Conservation (phyloP, 2,329 filamentous ascomycete species). For the Aspergillus brunneoviolaceus region DNA sequence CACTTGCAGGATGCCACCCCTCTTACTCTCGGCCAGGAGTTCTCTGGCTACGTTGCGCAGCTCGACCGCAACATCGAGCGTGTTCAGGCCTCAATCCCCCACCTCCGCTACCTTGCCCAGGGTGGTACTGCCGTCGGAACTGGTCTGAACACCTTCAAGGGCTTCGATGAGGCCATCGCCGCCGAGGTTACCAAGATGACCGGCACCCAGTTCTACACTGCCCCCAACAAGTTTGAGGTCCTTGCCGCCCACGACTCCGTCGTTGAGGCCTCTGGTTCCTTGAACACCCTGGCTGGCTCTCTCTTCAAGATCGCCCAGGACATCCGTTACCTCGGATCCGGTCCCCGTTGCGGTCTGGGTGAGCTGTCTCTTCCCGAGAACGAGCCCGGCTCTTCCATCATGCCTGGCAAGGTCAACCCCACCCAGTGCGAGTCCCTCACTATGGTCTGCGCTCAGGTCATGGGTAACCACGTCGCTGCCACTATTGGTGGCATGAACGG, state of each 20-base stretch:
- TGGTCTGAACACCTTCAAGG: conserved; percentile 94
- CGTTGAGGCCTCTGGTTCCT: conserved; percentile 86
- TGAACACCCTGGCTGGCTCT: conserved; percentile 88
- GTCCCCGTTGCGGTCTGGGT: conserved; percentile 90
- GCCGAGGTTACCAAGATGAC: conserved; percentile 90
- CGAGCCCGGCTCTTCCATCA: conserved; percentile 96
- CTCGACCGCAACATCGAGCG: conserved; percentile 87
- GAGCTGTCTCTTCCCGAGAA: conserved; percentile 95
- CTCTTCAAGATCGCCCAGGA: conserved; percentile 99
- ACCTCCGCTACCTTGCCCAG: conserved; percentile 84
- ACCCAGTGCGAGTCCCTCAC: conserved; percentile 97
- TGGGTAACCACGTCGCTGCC: conserved; percentile 92
- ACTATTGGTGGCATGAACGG: conserved; percentile 96
- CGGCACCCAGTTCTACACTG: conserved; percentile 88
- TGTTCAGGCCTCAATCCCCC: conserved; percentile 76
- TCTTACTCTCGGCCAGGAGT: conserved; percentile 92
- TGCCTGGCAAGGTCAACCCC: conserved; percentile 99
- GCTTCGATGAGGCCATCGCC: conserved; percentile 91
- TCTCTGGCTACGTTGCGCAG: conserved; percentile 95
- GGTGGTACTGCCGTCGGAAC: conserved; percentile 96
- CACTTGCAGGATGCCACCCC: conserved; percentile 97
- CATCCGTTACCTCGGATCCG: conserved; percentile 93
- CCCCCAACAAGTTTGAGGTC: conserved; percentile 98
- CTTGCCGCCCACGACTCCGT: conserved; percentile 94
- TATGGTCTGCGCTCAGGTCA: conserved; percentile 96